phyloP scores from a whole-genome alignment of 108 stramenopile genomes.

The Fragilaria crotonensis region DNA sequence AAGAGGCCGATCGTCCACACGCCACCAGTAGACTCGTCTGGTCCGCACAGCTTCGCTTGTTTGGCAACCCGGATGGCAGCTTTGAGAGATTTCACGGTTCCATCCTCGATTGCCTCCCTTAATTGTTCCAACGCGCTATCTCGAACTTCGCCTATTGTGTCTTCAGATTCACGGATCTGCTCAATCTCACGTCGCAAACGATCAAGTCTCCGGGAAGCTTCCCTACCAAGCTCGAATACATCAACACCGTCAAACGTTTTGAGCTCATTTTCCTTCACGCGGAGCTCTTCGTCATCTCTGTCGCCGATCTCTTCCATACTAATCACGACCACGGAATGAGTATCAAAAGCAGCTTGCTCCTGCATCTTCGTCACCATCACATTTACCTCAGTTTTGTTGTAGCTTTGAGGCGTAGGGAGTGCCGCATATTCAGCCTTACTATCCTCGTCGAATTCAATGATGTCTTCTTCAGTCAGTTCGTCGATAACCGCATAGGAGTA shows the following conservation, averaged over 20 bases:
- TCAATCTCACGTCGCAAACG: conserved; percentile 52
- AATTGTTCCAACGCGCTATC: conserved; percentile 47
- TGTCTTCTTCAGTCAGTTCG: conserved; percentile 73
- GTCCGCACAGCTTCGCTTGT: conserved; percentile 57
- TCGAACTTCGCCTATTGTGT: conserved; percentile 40
- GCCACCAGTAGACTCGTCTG: conserved; percentile 66
- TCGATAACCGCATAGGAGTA: conserved; percentile 67
- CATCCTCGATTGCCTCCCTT: conserved; percentile 80
- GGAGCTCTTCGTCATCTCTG: conserved; percentile 45
- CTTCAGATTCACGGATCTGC: conserved; percentile 27
- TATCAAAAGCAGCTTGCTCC: conserved; percentile 76
- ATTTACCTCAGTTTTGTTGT: conserved; percentile 70
- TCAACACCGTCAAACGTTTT: conserved; percentile 49
- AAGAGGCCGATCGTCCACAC: conserved; percentile 71
- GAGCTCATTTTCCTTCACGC: conserved; percentile 53
- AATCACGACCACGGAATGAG: conserved; percentile 51
- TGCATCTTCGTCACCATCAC: conserved; percentile 60
- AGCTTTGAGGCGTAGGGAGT: conserved; percentile 63
- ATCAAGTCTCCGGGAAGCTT: conserved; percentile 35
- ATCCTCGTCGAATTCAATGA: conserved; percentile 82
- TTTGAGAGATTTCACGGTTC: conserved; percentile 76
- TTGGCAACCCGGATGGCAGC: conserved; percentile 68
- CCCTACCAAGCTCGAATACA: conserved; percentile 35
- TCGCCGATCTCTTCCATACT: conserved; percentile 62
- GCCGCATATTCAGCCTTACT: conserved; percentile 78